phyloP scores from a whole-genome alignment of 768 basidiomycete genomes.

The Pseudohyphozyma bogoriensis region DNA sequence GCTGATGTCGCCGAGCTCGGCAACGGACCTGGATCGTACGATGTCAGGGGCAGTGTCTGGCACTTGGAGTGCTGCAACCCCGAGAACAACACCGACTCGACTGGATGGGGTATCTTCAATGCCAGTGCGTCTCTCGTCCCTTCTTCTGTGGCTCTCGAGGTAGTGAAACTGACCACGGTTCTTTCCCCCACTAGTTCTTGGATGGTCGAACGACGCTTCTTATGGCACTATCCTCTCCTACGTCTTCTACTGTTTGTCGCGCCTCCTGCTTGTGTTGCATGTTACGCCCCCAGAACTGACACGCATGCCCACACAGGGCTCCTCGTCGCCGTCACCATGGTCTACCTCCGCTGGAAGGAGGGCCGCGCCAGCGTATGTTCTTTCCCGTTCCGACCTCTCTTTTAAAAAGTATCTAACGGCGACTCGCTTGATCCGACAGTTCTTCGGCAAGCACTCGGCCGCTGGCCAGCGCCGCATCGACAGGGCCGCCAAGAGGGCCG shows the following conservation, averaged over 20 bases:
- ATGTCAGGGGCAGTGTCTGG: slow-evolving; percentile 31
- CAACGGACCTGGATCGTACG: slow-evolving; percentile 70
- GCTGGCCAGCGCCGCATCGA: slow-evolving; percentile 14
- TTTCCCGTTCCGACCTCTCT: not conserved
- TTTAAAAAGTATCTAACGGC: no score
- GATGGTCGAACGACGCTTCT: slow-evolving; percentile 31
- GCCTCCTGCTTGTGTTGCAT: not conserved
- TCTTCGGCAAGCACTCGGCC: slow-evolving; percentile 33
- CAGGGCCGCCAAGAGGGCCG: not conserved
- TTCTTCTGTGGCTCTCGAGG: no score
- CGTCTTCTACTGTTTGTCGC: slow-evolving; percentile 67
- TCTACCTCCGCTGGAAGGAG: slow-evolving; percentile 45
- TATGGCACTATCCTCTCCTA: slow-evolving; percentile 76
- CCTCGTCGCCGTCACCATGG: slow-evolving; percentile 57
- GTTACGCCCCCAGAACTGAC: not conserved
- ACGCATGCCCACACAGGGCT: slow-evolving; percentile 34
- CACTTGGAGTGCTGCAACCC: slow-evolving; percentile 43
- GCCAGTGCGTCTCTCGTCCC: not conserved
- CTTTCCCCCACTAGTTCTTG: no score
- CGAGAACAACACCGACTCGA: slow-evolving; percentile 43
- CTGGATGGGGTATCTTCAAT: slow-evolving; percentile 70
- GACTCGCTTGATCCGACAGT: not conserved
- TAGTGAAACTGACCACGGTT: no score
- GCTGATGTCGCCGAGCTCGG: slow-evolving; percentile 48
- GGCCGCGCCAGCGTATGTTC: slow-evolving; percentile 32